A percentile compares a stretch with the other conserved stretches of the same genome.
phyloP scores from a whole-genome alignment of 495 filamentous ascomycete genomes.

The Neurospora africana region DNA sequence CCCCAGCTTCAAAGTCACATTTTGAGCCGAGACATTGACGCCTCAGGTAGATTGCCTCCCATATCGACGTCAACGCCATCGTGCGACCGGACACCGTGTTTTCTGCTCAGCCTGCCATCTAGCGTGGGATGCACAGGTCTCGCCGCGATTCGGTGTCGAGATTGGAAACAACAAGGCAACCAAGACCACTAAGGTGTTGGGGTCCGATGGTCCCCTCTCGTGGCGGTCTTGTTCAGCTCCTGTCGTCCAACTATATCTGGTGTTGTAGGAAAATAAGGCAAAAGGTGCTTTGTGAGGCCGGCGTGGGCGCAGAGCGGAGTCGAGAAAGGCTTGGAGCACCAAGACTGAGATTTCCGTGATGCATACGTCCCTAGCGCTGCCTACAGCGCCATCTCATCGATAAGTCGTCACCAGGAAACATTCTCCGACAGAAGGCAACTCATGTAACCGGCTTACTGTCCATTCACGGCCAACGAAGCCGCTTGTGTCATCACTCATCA shows the following conservation, averaged over 20 bases:
- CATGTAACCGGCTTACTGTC: not conserved
- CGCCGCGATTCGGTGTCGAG: not conserved
- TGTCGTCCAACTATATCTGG: not conserved
- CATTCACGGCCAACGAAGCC: not conserved
- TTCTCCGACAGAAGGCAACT: not conserved
- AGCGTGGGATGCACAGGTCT: not conserved
- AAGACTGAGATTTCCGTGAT: too few species aligned
- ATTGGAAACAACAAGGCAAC: not conserved
- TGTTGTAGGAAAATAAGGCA: not conserved
- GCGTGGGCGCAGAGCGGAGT: not conserved
- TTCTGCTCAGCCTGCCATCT: not conserved
- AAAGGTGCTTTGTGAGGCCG: not conserved
- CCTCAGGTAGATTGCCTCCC: not conserved
- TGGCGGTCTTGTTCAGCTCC: not conserved
- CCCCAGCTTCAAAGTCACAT: not conserved
- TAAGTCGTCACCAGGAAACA: not conserved
- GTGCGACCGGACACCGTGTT: not conserved
- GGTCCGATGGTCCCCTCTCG: not conserved
- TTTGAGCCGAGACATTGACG: not conserved
- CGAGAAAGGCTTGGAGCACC: not conserved
- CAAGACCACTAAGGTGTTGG: not conserved
- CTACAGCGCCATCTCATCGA: not conserved
- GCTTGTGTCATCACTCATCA: not conserved
- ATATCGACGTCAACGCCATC: not conserved
- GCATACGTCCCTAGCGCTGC: too few species aligned